A percentile compares a stretch with the other conserved stretches of the same genome.
These are phyloP conservation scores for Yamadazyma sp. DNA, from an alignment of 805 yeast species.

Conservation along the genomic window DNA sequence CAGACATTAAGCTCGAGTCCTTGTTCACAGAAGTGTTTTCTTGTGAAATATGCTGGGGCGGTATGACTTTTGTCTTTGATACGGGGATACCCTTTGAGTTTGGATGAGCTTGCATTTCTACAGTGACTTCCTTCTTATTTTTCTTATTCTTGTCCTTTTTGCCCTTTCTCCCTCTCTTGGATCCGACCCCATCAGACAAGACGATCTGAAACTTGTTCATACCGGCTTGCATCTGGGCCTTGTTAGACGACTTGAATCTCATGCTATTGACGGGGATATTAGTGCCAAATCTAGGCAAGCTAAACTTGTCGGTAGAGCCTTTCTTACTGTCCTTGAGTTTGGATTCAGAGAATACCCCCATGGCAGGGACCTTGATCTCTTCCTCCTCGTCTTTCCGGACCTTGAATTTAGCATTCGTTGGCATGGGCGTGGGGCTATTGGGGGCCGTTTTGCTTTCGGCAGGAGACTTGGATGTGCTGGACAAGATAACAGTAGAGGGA, in stretches of 20 bases:
- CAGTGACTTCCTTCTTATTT: conserved; percentile 10
- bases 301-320: no score
- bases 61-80: neutral
- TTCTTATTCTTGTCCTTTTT: conserved; percentile 9
- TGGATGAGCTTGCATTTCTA: conserved; percentile 10
- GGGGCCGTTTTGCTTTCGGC: conserved; percentile 16
- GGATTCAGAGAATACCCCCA: conserved; percentile 12
- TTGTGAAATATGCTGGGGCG: neutral
- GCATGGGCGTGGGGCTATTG: conserved; percentile 40
- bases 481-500: conserved; percentile 44
- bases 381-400: conserved; percentile 23
- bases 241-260: conserved; percentile 19
- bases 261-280: conserved; percentile 10
- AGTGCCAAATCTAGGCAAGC: conserved; percentile 7
- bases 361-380: conserved; percentile 1
- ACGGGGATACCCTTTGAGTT: neutral
- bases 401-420: conserved; percentile 19
- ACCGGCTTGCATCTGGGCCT: conserved; percentile 37
- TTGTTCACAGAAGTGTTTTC: conserved; percentile 15
- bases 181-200: conserved; percentile 37
- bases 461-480: conserved; percentile 28
- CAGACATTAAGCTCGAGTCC: conserved; percentile 31
- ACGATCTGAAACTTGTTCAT: conserved; percentile 49
- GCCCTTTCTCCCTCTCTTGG: conserved; percentile 16
- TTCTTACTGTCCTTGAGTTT: conserved; percentile 2